phyloP scores from a whole-genome alignment of 345 rosid species.

The Trapa incisa region DNA sequence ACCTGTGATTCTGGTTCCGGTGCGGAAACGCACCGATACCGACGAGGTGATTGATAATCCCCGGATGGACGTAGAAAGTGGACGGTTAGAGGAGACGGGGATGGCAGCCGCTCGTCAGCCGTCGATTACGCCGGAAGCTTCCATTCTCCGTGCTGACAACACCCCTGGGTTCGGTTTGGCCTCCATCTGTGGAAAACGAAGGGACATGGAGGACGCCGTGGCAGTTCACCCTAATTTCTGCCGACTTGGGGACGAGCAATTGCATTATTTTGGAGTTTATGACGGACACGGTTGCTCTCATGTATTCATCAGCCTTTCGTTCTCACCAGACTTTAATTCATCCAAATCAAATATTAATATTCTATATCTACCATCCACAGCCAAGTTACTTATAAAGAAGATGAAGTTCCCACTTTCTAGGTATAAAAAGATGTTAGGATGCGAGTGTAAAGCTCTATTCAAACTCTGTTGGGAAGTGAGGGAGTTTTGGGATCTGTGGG shows the following conservation, averaged over 20 bases:
- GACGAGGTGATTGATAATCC: slow-evolving; percentile 1
- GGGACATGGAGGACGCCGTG: slow-evolving; percentile 87
- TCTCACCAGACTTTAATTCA: background rate
- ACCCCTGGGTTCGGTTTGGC: slow-evolving; percentile 54
- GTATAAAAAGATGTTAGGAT: no score
- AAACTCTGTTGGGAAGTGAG: no score
- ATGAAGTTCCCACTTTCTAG: no score
- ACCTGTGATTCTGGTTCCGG: slow-evolving; percentile 10
- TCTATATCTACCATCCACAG: no score
- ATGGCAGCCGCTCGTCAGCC: background rate
- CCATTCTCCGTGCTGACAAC: background rate
- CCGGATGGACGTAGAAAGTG: background rate
- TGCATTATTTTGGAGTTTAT: slow-evolving; percentile 55
- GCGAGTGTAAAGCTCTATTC: no score
- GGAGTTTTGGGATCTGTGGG: no score
- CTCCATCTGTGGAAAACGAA: slow-evolving; percentile 67
- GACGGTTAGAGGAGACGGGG: background rate
- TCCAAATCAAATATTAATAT: background rate
- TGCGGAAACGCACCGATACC: slow-evolving; percentile 14
- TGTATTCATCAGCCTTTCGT: slow-evolving; percentile 13
- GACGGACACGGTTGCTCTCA: slow-evolving; percentile 49
- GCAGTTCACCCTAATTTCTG: slow-evolving; percentile 40
- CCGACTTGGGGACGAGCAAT: slow-evolving; percentile 9
- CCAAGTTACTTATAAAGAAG: no score
- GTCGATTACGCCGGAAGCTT: background rate